Conservation (phyloP, 805 yeast species). For the Cyberlindnera japonica region DNA sequence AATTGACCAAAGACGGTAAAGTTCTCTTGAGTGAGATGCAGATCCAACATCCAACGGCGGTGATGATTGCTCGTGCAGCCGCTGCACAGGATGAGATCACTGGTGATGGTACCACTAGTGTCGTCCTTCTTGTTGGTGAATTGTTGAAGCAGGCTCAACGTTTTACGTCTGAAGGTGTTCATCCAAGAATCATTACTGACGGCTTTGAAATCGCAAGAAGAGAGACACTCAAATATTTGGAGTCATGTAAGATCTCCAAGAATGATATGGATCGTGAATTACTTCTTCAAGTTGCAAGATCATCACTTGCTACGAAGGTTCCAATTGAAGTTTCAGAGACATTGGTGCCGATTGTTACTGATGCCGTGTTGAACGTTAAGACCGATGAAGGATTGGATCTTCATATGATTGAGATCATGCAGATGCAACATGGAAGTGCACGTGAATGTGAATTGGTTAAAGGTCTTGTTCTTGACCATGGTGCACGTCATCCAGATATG, state of each 20-base stretch:
- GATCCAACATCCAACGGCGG: constrained; percentile 87
- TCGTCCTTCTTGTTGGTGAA: constrained; percentile 91
- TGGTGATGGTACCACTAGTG: constrained; percentile 99
- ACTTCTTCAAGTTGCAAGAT: constrained; percentile 84
- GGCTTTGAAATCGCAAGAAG: constrained; percentile 91
- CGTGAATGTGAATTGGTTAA: constrained; percentile 77
- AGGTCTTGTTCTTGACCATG: constrained; percentile 95
- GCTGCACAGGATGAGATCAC: constrained; percentile 98
- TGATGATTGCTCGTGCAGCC: constrained; percentile 94
- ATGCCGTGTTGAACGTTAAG: constrained; percentile 83
- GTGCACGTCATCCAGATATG: constrained; percentile 99
- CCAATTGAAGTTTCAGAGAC: constrained; percentile 70
- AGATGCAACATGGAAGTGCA: constrained; percentile 91
- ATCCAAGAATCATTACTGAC: constrained; percentile 90
- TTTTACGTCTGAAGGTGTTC: constrained; percentile 88
- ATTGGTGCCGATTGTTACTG: constrained; percentile 91
- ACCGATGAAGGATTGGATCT: constrained; percentile 64
- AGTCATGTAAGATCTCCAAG: constrained; percentile 52
- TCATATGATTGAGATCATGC: constrained; percentile 97
- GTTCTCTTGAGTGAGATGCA: constrained; percentile 95
- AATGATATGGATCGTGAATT: constrained; percentile 75
- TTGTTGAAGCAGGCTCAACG: constrained; percentile 92
- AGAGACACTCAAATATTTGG: constrained; percentile 66
- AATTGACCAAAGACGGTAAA: constrained; percentile 95
- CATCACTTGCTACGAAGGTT: constrained; percentile 86